Evolutionary conservation across 1,284 basidiomycete species (phyloP).

Genomic region (Takashimella tepidaria): DNA sequence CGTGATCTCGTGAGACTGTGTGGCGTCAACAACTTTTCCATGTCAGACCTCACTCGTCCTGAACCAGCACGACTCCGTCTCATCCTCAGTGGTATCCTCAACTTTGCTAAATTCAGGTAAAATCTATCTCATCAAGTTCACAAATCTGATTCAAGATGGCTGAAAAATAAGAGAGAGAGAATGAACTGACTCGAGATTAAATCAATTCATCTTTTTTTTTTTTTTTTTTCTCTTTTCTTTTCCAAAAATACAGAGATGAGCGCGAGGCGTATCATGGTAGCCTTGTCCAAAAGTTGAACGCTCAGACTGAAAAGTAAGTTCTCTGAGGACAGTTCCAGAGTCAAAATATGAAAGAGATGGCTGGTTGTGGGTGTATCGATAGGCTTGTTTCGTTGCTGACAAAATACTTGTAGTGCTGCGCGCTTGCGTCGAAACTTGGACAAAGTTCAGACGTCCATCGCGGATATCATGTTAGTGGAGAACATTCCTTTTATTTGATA

Average conservation of each 20-base stretch:
- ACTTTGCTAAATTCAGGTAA: constrained; percentile 77
- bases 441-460: constrained; percentile 56
- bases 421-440: constrained; percentile 55
- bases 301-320: constrained; percentile 30
- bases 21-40: constrained; percentile 68
- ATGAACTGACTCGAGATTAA: no score
- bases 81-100: constrained; percentile 80
- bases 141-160: not conserved
- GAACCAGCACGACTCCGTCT: constrained; percentile 64
- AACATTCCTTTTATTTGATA: not conserved
- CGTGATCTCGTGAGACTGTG: constrained; percentile 65
- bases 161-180: not conserved
- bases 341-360: no score
- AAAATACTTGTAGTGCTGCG: constrained; percentile 7
- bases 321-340: no score
- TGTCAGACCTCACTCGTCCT: constrained; percentile 67
- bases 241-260: constrained; percentile 26
- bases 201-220: no score
- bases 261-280: constrained; percentile 15
- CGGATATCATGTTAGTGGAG: constrained; percentile 60
- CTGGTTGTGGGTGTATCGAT: not conserved
- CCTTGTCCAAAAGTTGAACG: constrained; percentile 20
- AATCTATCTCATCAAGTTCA: constrained; percentile 5
- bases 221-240: no score
- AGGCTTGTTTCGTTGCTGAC: not conserved